A percentile compares a stretch with the other conserved stretches of the same genome.
Conservation (phyloP, 1,284 basidiomycete species). For the Ustilago crameri region DNA sequence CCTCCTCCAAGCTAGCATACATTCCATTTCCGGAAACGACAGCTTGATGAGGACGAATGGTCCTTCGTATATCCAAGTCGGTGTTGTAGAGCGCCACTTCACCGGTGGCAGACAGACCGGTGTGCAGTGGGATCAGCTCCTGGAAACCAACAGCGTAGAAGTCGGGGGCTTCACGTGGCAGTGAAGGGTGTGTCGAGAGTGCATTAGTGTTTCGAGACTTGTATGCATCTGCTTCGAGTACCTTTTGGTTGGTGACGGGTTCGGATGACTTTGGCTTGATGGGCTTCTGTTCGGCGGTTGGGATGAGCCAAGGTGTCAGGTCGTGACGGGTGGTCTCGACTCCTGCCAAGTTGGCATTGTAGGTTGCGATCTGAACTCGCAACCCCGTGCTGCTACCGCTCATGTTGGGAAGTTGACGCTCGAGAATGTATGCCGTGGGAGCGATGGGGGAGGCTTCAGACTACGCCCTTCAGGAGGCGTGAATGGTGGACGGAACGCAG, state of each 20-base stretch:
- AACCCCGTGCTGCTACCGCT: conserved; percentile 38
- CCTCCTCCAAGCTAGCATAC: conserved; percentile 60
- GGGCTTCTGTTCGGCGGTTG: conserved; percentile 57
- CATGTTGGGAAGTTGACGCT: neutral
- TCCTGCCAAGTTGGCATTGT: conserved; percentile 85
- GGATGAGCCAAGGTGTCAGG: conserved; percentile 65
- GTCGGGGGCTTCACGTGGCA: conserved; percentile 71
- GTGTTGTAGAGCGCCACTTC: conserved; percentile 74
- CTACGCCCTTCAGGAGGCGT: too few species aligned
- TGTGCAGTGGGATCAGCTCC: conserved; percentile 80
- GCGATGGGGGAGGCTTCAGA: too few species aligned
- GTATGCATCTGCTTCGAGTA: conserved; percentile 28
- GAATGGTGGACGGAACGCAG: neutral
- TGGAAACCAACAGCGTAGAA: conserved; percentile 89
- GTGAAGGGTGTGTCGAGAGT: conserved; percentile 34
- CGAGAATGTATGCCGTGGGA: too few species aligned
- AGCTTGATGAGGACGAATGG: conserved; percentile 65
- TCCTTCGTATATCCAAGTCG: conserved; percentile 72
- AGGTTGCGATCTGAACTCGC: conserved; percentile 82
- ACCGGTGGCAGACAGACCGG: conserved; percentile 67
- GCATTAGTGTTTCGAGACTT: conserved; percentile 40
- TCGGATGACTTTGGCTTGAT: conserved; percentile 68
- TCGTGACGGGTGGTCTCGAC: conserved; percentile 68
- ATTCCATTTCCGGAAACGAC: conserved; percentile 56
- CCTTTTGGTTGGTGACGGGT: conserved; percentile 35